A percentile compares a stretch with the other conserved stretches of the same genome.
phyloP scores from a whole-genome alignment of 371 early-diverging fungal species.

The Mortierella sp. region DNA sequence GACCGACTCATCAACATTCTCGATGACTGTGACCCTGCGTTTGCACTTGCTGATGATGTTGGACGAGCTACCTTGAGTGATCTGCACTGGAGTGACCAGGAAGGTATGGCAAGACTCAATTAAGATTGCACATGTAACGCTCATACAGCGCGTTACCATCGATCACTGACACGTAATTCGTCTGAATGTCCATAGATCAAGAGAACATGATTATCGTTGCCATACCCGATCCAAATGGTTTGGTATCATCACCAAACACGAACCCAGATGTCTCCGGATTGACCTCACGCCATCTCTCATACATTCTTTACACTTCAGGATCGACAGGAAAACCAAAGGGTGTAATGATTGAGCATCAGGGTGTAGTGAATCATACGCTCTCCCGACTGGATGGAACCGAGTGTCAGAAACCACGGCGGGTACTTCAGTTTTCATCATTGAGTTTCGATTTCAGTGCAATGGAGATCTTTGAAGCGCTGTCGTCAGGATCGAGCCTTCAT shows the following conservation, averaged over 20 bases:
- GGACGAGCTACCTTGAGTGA: neutral
- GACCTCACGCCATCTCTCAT: conserved; percentile 6
- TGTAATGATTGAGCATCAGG: conserved; percentile 36
- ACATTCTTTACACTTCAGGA: conserved; percentile 60
- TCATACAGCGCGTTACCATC: too few species aligned
- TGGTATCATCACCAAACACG: neutral
- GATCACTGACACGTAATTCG: too few species aligned
- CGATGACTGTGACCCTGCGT: neutral
- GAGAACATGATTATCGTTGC: too few species aligned
- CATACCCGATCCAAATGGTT: neutral
- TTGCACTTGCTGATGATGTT: neutral
- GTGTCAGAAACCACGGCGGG: neutral
- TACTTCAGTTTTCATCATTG: neutral
- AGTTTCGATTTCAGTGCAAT: neutral
- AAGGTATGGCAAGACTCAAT: neutral
- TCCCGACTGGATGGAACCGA: neutral
- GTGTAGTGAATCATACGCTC: neutral
- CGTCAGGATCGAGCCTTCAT: conserved; percentile 1
- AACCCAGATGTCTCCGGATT: neutral
- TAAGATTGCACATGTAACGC: too few species aligned
- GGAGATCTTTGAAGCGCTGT: neutral
- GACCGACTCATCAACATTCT: conserved; percentile 1
- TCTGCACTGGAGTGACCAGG: too few species aligned
- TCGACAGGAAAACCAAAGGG: conserved; percentile 64
- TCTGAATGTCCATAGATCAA: too few species aligned